phyloP scores from a whole-genome alignment of 2,329 filamentous ascomycete species.

The Diaporthe sp. region DNA sequence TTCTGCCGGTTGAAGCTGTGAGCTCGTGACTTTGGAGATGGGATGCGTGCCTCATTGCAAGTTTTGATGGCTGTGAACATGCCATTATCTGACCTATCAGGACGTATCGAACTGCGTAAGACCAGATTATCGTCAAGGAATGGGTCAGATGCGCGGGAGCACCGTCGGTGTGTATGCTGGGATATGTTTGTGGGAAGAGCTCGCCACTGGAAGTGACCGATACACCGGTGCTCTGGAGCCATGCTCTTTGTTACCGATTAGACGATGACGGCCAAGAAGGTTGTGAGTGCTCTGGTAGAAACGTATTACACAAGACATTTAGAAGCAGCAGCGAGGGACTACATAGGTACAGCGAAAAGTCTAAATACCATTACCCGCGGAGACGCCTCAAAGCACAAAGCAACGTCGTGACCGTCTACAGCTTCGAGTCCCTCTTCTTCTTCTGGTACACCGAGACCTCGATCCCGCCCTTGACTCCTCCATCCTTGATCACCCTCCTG shows the following conservation, averaged over 20 bases:
- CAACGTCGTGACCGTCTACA: constrained; percentile 55
- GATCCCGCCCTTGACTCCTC: constrained; percentile 51
- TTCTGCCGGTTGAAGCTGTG: constrained; percentile 57
- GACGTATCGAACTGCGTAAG: no score
- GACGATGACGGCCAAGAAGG: background rate
- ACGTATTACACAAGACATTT: background rate
- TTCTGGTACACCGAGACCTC: constrained; percentile 61
- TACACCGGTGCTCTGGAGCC: background rate
- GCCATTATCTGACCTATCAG: no score
- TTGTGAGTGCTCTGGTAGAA: background rate
- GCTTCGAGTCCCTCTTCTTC: constrained; percentile 69
- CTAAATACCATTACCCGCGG: background rate
- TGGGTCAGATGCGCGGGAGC: background rate
- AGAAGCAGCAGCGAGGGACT: background rate
- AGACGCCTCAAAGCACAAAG: background rate
- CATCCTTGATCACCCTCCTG: constrained; percentile 55
- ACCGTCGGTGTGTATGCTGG: no score
- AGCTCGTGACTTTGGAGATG: background rate
- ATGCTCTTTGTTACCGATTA: background rate
- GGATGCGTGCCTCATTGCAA: no score
- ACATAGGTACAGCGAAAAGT: background rate
- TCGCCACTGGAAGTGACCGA: no score
- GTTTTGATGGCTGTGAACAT: background rate
- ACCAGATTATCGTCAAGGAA: background rate
- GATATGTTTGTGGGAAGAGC: background rate